These are phyloP conservation scores for Aspergillus pseudoterreus DNA, from an alignment of 2,329 filamentous ascomycete genomes.

Conservation along the genomic window DNA sequence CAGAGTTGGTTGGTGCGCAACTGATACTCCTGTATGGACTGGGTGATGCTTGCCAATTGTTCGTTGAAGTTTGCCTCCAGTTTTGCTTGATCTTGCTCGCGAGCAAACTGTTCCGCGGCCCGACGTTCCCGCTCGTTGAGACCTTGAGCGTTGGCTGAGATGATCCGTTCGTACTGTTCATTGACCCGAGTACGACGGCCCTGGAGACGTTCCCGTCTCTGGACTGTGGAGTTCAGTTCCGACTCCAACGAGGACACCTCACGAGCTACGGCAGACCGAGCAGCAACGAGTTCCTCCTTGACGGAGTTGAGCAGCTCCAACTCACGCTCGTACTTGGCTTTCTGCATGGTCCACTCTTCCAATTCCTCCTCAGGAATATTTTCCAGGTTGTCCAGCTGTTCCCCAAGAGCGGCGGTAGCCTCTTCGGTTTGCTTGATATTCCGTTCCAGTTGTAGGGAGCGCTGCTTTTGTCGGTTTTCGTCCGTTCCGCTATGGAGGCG, in stretches of 20 bases:
- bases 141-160: conserved; percentile 56
- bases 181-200: conserved; percentile 56
- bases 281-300: conserved; percentile 48
- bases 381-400: conserved; percentile 53
- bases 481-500: conserved; percentile 58
- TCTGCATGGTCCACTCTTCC: conserved; percentile 50
- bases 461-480: conserved; percentile 61
- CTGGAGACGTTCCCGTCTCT: conserved; percentile 59
- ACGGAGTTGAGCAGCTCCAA: conserved; percentile 49
- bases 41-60: conserved; percentile 40
- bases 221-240: conserved; percentile 50
- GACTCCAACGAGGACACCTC: conserved; percentile 50
- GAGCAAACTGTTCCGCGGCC: conserved; percentile 44
- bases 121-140: conserved; percentile 53
- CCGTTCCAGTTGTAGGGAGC: conserved; percentile 59
- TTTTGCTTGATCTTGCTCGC: conserved; percentile 44
- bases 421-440: conserved; percentile 63
- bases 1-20: conserved; percentile 40
- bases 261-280: conserved; percentile 50
- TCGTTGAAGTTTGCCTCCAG: conserved; percentile 42
- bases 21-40: conserved; percentile 43
- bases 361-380: conserved; percentile 56
- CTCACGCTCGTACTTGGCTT: conserved; percentile 53
- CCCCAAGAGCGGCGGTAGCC: conserved; percentile 52
- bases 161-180: conserved; percentile 59